These are phyloP conservation scores for Pseudogymnoascus sp. DNA, from an alignment of 2,329 filamentous ascomycete genomes.

Conservation along the genomic window DNA sequence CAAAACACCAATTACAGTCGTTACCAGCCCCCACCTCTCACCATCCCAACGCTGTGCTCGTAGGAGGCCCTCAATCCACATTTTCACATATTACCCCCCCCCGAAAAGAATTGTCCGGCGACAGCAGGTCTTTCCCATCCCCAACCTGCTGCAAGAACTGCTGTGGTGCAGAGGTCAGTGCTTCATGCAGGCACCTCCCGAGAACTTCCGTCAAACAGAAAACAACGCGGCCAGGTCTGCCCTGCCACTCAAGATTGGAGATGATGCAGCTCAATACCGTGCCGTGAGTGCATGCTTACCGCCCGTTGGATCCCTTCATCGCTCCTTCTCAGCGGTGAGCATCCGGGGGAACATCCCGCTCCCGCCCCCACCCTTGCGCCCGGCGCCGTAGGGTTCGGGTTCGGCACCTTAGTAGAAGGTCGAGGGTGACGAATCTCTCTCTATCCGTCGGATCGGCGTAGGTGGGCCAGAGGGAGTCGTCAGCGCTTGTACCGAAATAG, in stretches of 20 bases:
- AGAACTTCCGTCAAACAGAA: background rate
- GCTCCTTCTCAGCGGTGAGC: background rate
- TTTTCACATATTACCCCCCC: background rate
- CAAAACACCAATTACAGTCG: background rate
- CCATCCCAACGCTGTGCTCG: background rate
- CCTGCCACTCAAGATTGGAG: background rate
- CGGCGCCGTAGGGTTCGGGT: background rate
- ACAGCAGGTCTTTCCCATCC: background rate
- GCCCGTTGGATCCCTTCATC: background rate
- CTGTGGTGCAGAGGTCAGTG: background rate
- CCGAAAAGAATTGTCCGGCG: background rate
- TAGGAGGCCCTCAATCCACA: background rate
- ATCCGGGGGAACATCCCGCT: background rate
- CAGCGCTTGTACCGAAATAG: conserved; percentile 2
- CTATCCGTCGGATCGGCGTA: background rate
- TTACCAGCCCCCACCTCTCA: background rate
- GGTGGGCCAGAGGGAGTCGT: background rate
- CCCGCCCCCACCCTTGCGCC: background rate
- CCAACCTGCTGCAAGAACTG: background rate
- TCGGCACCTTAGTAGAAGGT: background rate
- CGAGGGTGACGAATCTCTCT: background rate
- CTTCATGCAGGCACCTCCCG: background rate
- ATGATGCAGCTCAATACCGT: background rate
- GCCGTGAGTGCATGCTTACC: background rate
- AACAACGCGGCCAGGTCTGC: background rate